These are phyloP conservation scores for Moesziomyces globuligerus DNA, from an alignment of 1,284 basidiomycete species.

Conservation along the genomic window DNA sequence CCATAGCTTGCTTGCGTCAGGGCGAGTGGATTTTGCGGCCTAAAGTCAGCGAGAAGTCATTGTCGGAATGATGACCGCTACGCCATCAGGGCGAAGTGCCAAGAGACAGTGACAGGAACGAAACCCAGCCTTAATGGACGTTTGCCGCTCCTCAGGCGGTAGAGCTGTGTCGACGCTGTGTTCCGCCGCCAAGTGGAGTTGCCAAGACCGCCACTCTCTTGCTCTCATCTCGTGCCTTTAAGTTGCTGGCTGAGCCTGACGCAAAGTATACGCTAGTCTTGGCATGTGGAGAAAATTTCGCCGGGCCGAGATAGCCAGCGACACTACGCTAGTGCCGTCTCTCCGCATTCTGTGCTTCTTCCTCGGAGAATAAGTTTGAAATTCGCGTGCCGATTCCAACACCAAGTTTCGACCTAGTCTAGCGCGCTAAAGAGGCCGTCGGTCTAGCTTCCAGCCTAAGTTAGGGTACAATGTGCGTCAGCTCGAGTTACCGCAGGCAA, in stretches of 20 bases:
- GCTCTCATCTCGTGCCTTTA: slow-evolving; percentile 22
- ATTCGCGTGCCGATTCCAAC: not conserved
- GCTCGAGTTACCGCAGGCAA: no score
- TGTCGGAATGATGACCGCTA: no score
- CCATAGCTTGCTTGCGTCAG: not conserved
- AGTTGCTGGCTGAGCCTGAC: not conserved
- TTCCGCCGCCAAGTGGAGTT: slow-evolving; percentile 18
- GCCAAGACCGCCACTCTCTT: slow-evolving; percentile 25
- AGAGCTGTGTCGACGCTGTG: not conserved
- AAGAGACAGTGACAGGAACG: not conserved
- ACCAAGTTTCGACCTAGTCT: not conserved
- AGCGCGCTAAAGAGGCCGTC: not conserved
- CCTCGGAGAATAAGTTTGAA: slow-evolving; percentile 35
- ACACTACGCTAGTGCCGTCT: slow-evolving; percentile 5
- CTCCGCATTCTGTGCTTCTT: not conserved
- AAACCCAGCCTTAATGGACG: not conserved
- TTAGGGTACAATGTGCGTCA: no score
- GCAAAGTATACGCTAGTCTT: slow-evolving; percentile 21
- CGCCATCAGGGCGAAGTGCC: no score
- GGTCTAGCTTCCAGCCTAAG: no score
- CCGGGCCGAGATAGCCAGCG: not conserved
- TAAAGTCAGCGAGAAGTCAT: no score
- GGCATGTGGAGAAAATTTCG: slow-evolving; percentile 21
- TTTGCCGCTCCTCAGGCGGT: not conserved
- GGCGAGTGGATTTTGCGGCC: no score